Conservation (phyloP, 2,329 filamentous ascomycete species). For the Paramyrothecium roridum region DNA sequence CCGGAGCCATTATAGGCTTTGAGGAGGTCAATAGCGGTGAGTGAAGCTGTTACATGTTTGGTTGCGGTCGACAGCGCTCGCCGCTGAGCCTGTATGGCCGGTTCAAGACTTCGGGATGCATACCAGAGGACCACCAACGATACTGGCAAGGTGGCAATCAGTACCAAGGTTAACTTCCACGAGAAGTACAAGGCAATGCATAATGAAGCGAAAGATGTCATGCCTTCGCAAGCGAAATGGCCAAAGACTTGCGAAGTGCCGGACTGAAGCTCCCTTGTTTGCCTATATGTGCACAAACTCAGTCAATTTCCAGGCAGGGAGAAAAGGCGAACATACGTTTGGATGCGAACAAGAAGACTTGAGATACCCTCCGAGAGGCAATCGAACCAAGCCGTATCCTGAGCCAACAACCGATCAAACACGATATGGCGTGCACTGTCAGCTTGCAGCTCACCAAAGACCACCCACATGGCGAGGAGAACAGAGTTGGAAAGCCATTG, state of each 20-base stretch:
- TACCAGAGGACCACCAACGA: conserved; percentile 58
- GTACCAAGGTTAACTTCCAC: conserved; percentile 80
- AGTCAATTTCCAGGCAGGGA: not conserved
- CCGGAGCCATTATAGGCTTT: conserved; percentile 80
- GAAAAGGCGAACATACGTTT: conserved; percentile 57
- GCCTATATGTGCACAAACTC: conserved; percentile 43
- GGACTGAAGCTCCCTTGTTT: conserved; percentile 77
- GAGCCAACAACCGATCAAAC: conserved; percentile 67
- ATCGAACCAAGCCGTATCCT: conserved; percentile 83
- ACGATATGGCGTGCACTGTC: conserved; percentile 59
- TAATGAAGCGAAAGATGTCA: conserved; percentile 65
- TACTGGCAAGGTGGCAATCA: conserved; percentile 70
- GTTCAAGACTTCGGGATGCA: conserved; percentile 58
- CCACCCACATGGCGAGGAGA: conserved; percentile 69
- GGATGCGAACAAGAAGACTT: conserved; percentile 67
- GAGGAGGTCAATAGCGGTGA: conserved; percentile 76
- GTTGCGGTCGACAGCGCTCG: conserved; percentile 65
- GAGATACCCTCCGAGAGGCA: conserved; percentile 65
- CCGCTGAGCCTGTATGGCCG: conserved; percentile 68
- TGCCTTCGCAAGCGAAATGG: conserved; percentile 58
- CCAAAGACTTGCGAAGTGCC: conserved; percentile 80
- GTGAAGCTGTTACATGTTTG: conserved; percentile 66
- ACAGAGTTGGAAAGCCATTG: conserved; percentile 66
- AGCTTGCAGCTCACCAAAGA: conserved; percentile 80
- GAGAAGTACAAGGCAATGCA: conserved; percentile 73